A percentile compares a stretch with the other conserved stretches of the same genome.
Conservation (phyloP, 768 basidiomycete species). For the Suillus brevipes region DNA sequence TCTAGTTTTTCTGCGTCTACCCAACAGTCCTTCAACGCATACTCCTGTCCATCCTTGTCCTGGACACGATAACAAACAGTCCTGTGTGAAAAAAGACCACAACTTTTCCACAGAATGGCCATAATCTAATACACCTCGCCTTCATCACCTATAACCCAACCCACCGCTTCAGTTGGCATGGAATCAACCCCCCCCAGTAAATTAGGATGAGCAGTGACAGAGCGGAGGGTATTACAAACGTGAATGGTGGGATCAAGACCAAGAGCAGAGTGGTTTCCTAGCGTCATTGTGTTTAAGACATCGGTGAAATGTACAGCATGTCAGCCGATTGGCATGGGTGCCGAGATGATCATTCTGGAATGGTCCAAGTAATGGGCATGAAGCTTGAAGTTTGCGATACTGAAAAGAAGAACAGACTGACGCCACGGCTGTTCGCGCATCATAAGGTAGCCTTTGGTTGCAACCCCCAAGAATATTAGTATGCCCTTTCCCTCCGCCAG, state of each 20-base stretch:
- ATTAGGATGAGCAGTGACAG: background rate
- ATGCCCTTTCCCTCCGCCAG: background rate
- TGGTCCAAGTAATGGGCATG: background rate
- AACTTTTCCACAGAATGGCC: background rate
- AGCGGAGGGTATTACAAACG: background rate
- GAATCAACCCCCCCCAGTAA: background rate
- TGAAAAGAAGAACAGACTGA: background rate
- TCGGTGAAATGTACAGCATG: background rate
- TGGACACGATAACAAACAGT: background rate
- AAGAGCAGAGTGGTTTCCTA: background rate
- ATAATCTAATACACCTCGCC: background rate
- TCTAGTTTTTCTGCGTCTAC: background rate
- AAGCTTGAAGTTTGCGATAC: background rate
- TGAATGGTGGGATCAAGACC: slow-evolving; percentile 1
- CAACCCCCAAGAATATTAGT: background rate
- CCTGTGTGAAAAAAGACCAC: background rate
- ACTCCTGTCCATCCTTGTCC: background rate
- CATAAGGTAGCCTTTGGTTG: background rate
- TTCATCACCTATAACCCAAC: background rate
- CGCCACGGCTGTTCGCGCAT: background rate
- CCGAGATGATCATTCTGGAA: background rate
- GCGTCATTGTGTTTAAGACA: background rate
- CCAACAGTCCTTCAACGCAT: background rate
- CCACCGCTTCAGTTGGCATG: background rate
- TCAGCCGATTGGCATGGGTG: rapidly evolving